phyloP scores from a whole-genome alignment of 2,329 filamentous ascomycete genomes.

The Aspergillus fischeri region DNA sequence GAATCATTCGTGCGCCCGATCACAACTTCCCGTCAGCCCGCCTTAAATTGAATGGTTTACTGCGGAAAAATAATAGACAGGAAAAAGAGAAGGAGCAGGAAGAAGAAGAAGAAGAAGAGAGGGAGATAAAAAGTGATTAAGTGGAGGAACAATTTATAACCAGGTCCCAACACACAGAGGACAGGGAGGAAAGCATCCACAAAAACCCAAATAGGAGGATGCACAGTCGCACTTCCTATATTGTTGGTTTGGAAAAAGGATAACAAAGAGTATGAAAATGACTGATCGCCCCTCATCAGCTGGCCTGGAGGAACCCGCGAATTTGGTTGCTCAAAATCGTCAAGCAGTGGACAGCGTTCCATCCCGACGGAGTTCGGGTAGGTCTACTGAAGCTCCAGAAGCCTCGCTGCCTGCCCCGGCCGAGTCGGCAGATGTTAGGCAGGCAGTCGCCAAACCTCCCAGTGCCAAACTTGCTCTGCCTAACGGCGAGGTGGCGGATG shows the following conservation, averaged over 20 bases:
- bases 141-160: not conserved
- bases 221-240: constrained; percentile 23
- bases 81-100: constrained; percentile 5
- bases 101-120: constrained; percentile 4
- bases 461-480: constrained; percentile 23
- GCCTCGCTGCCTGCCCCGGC: constrained; percentile 13
- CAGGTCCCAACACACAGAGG: not conserved
- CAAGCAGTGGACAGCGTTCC: constrained; percentile 15
- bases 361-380: constrained; percentile 16
- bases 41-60: constrained; percentile 15
- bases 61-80: constrained; percentile 1
- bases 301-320: constrained; percentile 29
- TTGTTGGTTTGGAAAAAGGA: constrained; percentile 16
- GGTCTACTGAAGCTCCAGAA: constrained; percentile 20
- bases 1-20: constrained; percentile 23
- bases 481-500: constrained; percentile 23
- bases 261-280: constrained; percentile 28
- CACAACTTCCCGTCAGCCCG: constrained; percentile 23
- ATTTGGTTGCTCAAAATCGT: constrained; percentile 21
- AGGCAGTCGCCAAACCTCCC: constrained; percentile 20
- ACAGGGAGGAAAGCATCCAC: not conserved
- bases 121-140: not conserved
- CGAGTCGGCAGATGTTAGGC: constrained; percentile 19
- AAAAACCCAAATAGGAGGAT: constrained; percentile 19
- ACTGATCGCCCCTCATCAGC: constrained; percentile 27